phyloP scores from a whole-genome alignment of 169 alveolate genomes.

The Plasmodium yoelii region DNA sequence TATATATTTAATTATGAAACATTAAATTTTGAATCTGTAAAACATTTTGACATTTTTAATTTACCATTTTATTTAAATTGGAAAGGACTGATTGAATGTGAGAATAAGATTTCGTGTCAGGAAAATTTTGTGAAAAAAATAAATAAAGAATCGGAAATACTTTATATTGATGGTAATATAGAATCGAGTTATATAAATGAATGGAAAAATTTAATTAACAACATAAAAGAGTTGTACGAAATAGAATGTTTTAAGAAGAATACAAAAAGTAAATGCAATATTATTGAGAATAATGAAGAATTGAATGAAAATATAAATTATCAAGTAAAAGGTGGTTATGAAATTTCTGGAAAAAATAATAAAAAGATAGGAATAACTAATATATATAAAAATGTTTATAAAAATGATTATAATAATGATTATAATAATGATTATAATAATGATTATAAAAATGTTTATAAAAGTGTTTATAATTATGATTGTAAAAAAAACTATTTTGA shows the following conservation, averaged over 20 bases:
- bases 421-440: too few species aligned
- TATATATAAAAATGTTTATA: too few species aligned
- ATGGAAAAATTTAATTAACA: background rate
- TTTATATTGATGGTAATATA: too few species aligned
- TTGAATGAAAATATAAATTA: background rate
- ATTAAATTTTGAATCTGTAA: slow-evolving; percentile 78
- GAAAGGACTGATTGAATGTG: slow-evolving; percentile 79
- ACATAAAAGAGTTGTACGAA: slow-evolving; percentile 35
- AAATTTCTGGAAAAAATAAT: background rate
- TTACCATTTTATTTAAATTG: slow-evolving; percentile 67
- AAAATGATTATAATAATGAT: too few species aligned
- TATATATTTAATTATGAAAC: slow-evolving; percentile 76
- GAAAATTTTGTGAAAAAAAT: background rate
- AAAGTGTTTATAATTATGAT: slow-evolving; percentile 11
- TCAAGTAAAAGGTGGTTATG: background rate
- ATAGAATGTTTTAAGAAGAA: too few species aligned
- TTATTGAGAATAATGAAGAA: background rate
- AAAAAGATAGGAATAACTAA: background rate
- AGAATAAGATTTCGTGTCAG: background rate
- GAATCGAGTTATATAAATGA: background rate
- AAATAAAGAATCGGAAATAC: too few species aligned
- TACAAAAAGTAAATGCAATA: background rate
- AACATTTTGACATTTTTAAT: slow-evolving; percentile 81
- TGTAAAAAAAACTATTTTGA: slow-evolving; percentile 51
- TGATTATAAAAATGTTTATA: too few species aligned